A percentile compares a stretch with the other conserved stretches of the same genome.
Evolutionary conservation across 2,329 filamentous ascomycete species (phyloP).

Genomic region (Diaporthe longicolla): DNA sequence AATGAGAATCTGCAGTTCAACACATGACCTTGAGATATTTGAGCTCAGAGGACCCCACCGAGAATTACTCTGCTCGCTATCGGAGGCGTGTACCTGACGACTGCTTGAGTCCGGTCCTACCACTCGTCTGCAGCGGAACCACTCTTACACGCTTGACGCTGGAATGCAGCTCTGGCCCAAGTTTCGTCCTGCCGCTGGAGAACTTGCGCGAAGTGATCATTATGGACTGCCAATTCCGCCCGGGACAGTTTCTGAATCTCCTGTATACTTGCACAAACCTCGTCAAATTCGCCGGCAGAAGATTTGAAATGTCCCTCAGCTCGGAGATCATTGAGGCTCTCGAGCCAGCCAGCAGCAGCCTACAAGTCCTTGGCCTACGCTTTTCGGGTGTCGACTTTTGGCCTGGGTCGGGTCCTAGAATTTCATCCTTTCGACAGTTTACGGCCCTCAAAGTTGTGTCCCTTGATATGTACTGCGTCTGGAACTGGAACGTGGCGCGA

Average conservation of each 20-base stretch:
- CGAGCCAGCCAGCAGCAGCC: neutral
- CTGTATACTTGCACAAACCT: neutral
- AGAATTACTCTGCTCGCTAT: neutral
- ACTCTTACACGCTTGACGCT: neutral
- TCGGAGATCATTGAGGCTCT: neutral
- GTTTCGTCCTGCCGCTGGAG: neutral
- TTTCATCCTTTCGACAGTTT: neutral
- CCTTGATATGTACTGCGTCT: neutral
- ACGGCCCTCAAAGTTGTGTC: neutral
- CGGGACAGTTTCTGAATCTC: neutral
- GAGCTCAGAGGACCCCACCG: neutral
- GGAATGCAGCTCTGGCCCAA: neutral
- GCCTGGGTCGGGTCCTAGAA: neutral
- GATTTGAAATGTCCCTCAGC: neutral
- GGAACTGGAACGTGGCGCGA: neutral
- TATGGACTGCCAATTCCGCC: neutral
- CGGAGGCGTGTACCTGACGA: neutral
- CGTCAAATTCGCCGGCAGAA: neutral
- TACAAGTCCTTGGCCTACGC: neutral
- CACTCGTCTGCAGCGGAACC: neutral
- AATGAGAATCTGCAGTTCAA: neutral
- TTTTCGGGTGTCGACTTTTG: too few relatives aligned
- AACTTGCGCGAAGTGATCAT: neutral
- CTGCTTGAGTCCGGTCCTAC: neutral
- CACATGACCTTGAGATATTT: neutral